Evolutionary conservation across 768 basidiomycete genomes (phyloP).

Genomic region (Termitomyces sp.): DNA sequence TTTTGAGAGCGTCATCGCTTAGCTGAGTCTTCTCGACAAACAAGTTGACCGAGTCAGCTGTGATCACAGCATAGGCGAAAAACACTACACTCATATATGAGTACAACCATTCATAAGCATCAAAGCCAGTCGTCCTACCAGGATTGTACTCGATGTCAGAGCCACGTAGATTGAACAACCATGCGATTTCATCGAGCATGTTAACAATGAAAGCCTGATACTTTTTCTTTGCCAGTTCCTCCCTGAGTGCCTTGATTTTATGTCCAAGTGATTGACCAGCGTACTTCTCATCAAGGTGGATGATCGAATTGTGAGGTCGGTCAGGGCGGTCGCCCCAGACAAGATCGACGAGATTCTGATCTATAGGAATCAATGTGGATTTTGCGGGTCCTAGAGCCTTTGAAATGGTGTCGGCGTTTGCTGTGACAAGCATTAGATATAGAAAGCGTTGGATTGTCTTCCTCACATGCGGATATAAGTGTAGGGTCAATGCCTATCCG

Average conservation of each 20-base stretch:
- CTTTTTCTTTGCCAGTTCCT: constrained; percentile 57
- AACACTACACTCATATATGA: constrained; percentile 49
- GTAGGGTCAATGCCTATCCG: constrained; percentile 82
- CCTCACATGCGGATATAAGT: constrained; percentile 59
- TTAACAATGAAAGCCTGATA: constrained; percentile 72
- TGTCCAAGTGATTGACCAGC: constrained; percentile 59
- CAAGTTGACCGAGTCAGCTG: constrained; percentile 47
- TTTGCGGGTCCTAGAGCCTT: constrained; percentile 46
- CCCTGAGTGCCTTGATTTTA: constrained; percentile 65
- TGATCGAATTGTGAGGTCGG: constrained; percentile 61
- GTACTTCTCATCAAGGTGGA: constrained; percentile 68
- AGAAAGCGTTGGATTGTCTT: neutral
- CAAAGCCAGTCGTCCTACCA: constrained; percentile 6
- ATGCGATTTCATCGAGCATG: constrained; percentile 93
- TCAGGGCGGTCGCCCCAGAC: constrained; percentile 74
- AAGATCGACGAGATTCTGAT: constrained; percentile 69
- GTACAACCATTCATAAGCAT: neutral
- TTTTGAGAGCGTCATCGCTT: constrained; percentile 30
- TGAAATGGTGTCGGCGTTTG: constrained; percentile 58
- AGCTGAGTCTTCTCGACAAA: constrained; percentile 63
- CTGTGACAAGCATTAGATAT: constrained; percentile 21
- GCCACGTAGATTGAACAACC: constrained; percentile 90
- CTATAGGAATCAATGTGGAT: constrained; percentile 64
- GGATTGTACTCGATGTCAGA: constrained; percentile 87
- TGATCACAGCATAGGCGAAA: constrained; percentile 86